phyloP scores from a whole-genome alignment of 73 alveolate genomes.

The Paramecium sexaurelia region DNA sequence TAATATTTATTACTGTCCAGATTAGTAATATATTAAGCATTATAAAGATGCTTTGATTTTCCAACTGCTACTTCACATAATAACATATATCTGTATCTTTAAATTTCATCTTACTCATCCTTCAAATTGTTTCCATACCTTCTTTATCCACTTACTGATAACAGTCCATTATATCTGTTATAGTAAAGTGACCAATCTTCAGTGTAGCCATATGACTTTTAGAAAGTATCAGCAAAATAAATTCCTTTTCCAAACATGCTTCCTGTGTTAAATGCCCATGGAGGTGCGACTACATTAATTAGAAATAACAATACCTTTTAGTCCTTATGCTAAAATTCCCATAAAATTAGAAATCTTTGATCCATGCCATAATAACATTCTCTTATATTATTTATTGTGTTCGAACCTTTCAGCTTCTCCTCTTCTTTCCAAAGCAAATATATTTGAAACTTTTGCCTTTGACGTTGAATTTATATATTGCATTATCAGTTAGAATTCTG shows the following conservation, averaged over 20 bases:
- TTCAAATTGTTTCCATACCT: background rate
- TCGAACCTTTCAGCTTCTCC: conserved; percentile 82
- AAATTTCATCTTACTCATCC: conserved; percentile 66
- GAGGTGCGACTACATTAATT: conserved; percentile 85
- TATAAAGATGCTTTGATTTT: conserved; percentile 71
- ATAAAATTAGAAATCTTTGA: conserved; percentile 85
- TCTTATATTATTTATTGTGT: conserved; percentile 73
- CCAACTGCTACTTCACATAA: conserved; percentile 98
- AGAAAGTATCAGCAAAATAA: conserved; percentile 89
- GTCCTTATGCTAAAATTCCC: conserved; percentile 79
- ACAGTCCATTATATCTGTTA: background rate
- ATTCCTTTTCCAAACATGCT: conserved; percentile 94
- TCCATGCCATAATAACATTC: conserved; percentile 95
- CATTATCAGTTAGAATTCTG: conserved; percentile 80
- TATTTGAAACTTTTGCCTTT: conserved; percentile 71
- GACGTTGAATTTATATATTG: conserved; percentile 77
- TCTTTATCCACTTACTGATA: background rate
- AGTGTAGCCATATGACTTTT: conserved; percentile 80
- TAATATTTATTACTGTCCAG: conserved; percentile 62
- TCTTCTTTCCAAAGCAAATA: conserved; percentile 81
- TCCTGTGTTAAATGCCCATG: conserved; percentile 87
- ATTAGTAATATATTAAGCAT: conserved; percentile 64
- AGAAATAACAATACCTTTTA: background rate
- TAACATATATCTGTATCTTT: conserved; percentile 66
- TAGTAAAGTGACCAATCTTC: conserved; percentile 4